These are phyloP conservation scores for Globisporangium heterothallicum DNA, from an alignment of 352 stramenopile genomes.

Conservation along the genomic window DNA sequence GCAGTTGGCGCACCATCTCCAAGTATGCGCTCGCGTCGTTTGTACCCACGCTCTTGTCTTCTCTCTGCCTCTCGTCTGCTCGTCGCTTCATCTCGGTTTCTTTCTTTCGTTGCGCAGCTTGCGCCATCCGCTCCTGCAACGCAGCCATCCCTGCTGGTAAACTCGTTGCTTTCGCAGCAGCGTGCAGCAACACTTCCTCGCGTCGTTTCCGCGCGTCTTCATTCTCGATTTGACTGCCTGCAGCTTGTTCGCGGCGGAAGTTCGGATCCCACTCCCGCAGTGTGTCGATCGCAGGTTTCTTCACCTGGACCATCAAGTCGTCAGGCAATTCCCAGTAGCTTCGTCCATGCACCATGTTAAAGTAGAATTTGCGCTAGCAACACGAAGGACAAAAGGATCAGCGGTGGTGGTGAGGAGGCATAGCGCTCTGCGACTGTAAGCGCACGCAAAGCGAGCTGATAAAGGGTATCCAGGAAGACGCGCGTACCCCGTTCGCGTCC, in stretches of 20 bases:
- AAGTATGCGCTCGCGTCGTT: slow-evolving; percentile 51
- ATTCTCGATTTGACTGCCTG: no score
- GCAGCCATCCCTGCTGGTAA: slow-evolving; percentile 14
- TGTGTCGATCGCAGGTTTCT: slow-evolving; percentile 37
- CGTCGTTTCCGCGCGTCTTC: slow-evolving; percentile 32
- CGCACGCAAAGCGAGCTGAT: neutral
- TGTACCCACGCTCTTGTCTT: slow-evolving; percentile 6
- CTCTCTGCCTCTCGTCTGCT: slow-evolving; percentile 8
- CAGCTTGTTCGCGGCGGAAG: slow-evolving; percentile 9
- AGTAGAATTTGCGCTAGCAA: slow-evolving; percentile 75
- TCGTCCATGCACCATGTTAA: slow-evolving; percentile 65
- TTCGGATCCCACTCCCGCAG: slow-evolving; percentile 45
- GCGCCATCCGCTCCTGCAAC: slow-evolving; percentile 58
- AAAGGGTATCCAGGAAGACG: neutral
- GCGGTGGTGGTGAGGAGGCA: neutral
- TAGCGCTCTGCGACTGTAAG: neutral
- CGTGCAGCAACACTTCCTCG: slow-evolving; percentile 28
- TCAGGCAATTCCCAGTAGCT: slow-evolving; percentile 72
- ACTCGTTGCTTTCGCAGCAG: slow-evolving; percentile 13
- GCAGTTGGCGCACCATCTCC: slow-evolving; percentile 53
- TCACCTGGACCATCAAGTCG: slow-evolving; percentile 43
- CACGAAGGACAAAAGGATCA: neutral
- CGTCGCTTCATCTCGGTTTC: slow-evolving; percentile 29
- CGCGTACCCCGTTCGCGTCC: slow-evolving; percentile 48
- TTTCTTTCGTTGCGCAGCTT: slow-evolving; percentile 52